Evolutionary conservation across 2,329 filamentous ascomycete species (phyloP), one percentile per base, ranked within the genome.

Genomic region (Delphinella strobiligena): DNA sequence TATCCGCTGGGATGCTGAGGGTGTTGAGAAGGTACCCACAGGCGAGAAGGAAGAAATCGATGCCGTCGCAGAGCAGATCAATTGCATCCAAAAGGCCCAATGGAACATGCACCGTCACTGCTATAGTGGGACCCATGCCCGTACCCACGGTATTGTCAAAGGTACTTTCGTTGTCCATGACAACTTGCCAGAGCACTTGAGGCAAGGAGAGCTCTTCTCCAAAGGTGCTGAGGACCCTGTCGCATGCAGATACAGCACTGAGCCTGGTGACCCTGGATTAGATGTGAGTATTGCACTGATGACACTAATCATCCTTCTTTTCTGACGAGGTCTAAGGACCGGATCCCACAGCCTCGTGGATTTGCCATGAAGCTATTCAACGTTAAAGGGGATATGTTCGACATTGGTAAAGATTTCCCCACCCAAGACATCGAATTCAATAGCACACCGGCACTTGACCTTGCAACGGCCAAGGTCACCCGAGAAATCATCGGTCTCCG

Each of bases 321-420:
- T 19, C 37, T 37, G 18, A 43, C 9, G 5, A 10, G 5, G 17
- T 30, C 7, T 1, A 18, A 55, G 42, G 59, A 68, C 38, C 59
- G 58, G 18, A 61, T 63, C 17, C 58, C 66, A 1, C 61, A 64
- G 37, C 67, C 65, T 3, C 58, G 66, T 30, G 67, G 65, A 17
- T 63, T 70, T 31, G 62, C 53, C 9, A 68, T 71, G 56, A 71
- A 71, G 46, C 49, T 71, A 31, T 71, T 71, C 51, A 59, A 63
- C 38, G 61, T 71, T n/a, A 35, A 59, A 4, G 64, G 62, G 5
- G 59, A 62, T 16, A 60, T 60, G 50, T 62, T 66, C 36, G 52
- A 61, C 7, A 56, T 59, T 48, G 48, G 55, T 44, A 49, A 47
- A 35, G 55, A 60, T 48, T 51, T 49, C 35, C 47, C 54, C 15